Base-by-base conservation (phyloP, 2,329 filamentous ascomycete genomes). In the Scedosporium minutisporum region DNA sequence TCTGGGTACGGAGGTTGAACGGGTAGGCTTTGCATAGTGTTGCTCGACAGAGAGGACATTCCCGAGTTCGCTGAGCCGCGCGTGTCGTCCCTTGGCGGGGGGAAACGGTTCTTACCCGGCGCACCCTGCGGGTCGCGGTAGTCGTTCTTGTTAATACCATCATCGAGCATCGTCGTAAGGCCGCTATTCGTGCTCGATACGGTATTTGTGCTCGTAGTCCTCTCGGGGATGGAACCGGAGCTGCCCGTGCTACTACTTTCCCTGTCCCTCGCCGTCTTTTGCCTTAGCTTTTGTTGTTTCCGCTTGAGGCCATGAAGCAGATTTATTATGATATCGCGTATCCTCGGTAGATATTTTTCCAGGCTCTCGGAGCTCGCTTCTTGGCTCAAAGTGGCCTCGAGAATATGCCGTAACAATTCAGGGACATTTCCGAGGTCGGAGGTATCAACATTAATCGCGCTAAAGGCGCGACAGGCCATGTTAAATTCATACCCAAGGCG, bases 401-500 rank as follows among this genome's bases (percentile, higher is more conserved):
- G 83, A 63, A 99, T 97, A 64, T 87, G 87, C 69, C 95, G 87
- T 66, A 99, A 78, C 64, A 93, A 80, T 73, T 99, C 95, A 5
- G 95, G 95, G 2, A 99, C 95, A 68, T 96, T 96, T 63, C 95
- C 95, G 12, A 99, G 82, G 74, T 99, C 95, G 27, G 87, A 85
- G 1, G 93, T 97, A 70, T 99, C 95, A 66, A 99, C 95, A 65
- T 96, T 95, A 71, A 99, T 99, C 64, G 93, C 91, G 70, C 91
- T 91, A 76, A 99, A 99, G 65, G 95, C 93, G 63, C 95, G 89
- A 75, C 93, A 97, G 29, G 95, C 95, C 79, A 99, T 95, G 76
- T 99, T 99, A 82, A 99, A 99, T 76, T 99, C 95, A 76, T 99
- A 99, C 57, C 95, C 95, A 65, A 99, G 80, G 65, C 95, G 89